A percentile compares a stretch with the other conserved stretches of the same genome.
These are phyloP conservation scores for Aegilops bicornis DNA, from an alignment of 176 grass and related monocot genomes.

Conservation along the genomic window DNA sequence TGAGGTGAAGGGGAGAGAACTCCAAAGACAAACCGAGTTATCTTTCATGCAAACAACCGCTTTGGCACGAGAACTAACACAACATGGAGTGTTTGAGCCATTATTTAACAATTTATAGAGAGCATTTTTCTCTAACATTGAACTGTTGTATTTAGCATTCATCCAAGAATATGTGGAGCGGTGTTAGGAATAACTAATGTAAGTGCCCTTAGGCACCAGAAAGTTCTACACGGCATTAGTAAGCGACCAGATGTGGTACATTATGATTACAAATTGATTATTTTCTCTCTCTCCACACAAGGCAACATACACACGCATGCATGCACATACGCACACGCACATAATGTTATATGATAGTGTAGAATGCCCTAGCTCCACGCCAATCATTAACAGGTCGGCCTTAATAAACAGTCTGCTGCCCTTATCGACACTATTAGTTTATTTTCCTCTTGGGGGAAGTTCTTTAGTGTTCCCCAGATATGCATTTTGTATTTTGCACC, in stretches of 20 bases:
- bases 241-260: conserved; percentile 40
- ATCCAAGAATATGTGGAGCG: not conserved
- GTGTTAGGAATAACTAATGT: not conserved
- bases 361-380: conserved; percentile 46
- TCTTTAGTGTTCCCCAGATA: conserved; percentile 53
- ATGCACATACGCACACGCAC: conserved; percentile 30
- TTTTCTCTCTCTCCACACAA: conserved; percentile 23
- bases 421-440: conserved; percentile 46
- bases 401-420: conserved; percentile 43
- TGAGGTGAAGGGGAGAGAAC: not conserved
- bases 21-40: not conserved
- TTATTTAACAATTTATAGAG: not conserved
- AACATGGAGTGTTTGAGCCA: not conserved
- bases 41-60: not conserved
- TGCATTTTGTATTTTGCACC: conserved; percentile 46
- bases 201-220: not conserved
- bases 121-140: not conserved
- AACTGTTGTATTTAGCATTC: not conserved
- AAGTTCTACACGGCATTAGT: conserved; percentile 23
- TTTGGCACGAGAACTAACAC: not conserved
- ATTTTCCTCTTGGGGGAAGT: conserved; percentile 36
- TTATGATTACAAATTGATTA: conserved; percentile 20
- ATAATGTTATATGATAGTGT: conserved; percentile 46
- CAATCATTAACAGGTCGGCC: conserved; percentile 73
- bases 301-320: conserved; percentile 25